phyloP scores from a whole-genome alignment of 1,139 yeast species.

The Sugiyamaella sp. region DNA sequence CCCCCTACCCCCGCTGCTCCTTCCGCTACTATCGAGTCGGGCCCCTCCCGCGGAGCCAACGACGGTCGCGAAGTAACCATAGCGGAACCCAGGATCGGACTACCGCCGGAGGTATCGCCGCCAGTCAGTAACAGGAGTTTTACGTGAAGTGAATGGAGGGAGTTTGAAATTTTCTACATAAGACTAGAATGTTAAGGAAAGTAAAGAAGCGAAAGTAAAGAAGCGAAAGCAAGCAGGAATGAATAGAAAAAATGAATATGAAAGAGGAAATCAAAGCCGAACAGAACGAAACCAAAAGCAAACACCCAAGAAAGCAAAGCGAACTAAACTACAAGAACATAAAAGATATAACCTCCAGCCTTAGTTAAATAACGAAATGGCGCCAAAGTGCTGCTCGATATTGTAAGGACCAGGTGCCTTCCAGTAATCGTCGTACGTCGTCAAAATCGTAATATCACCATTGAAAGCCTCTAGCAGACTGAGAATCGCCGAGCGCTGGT shows the following conservation, averaged over 20 bases:
- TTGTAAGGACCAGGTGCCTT: conserved; percentile 82
- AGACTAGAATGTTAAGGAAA: background rate
- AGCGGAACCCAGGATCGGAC: too few species aligned
- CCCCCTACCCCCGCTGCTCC: too few species aligned
- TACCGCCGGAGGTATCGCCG: too few species aligned
- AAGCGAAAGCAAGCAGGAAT: background rate
- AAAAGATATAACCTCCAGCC: background rate
- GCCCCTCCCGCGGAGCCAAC: too few species aligned
- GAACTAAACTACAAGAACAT: background rate
- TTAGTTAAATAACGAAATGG: conserved; percentile 49
- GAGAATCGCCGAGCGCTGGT: conserved; percentile 70
- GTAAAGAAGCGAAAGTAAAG: background rate
- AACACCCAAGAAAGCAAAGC: background rate
- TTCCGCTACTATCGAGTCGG: too few species aligned
- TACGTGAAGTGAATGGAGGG: too few species aligned
- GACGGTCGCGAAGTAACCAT: too few species aligned
- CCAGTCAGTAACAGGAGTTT: too few species aligned
- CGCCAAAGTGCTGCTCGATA: conserved; percentile 86
- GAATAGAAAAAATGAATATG: background rate
- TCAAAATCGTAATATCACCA: conserved; percentile 64
- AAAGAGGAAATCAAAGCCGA: background rate
- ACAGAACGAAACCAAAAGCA: background rate
- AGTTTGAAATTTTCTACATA: too few species aligned
- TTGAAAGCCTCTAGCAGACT: conserved; percentile 57
- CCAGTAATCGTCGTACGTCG: conserved; percentile 83